Conservation (phyloP, 495 filamentous ascomycete genomes). For the Podospora bellae-mahoneyi region DNA sequence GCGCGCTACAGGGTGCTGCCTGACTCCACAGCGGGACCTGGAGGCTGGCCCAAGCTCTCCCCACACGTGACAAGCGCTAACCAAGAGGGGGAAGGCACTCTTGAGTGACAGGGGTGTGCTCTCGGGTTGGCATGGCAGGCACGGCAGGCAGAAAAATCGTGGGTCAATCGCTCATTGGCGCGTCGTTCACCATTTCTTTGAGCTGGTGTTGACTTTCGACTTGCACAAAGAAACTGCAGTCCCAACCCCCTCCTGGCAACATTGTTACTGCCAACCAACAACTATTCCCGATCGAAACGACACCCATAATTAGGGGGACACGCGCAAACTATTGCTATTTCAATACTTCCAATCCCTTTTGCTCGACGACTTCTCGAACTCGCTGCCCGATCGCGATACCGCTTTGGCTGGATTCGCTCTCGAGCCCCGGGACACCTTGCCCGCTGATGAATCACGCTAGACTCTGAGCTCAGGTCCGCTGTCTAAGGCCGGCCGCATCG, state of each 20-base stretch:
- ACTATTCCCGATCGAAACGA: background rate
- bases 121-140: constrained; percentile 17
- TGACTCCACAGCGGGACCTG: constrained; percentile 19
- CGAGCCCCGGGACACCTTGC: background rate
- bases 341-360: background rate
- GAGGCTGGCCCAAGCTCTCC: constrained; percentile 33
- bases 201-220: background rate
- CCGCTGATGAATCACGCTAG: constrained; percentile 19
- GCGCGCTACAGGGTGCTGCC: constrained; percentile 25
- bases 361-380: background rate
- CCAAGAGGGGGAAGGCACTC: constrained; percentile 18
- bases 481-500: constrained; percentile 26
- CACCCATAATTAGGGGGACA: background rate
- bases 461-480: constrained; percentile 29
- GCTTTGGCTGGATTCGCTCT: constrained; percentile 8
- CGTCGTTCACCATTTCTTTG: constrained; percentile 17
- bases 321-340: background rate
- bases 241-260: background rate
- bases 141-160: constrained; percentile 31
- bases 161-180: constrained; percentile 13
- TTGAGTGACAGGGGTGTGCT: constrained; percentile 10
- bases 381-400: constrained; percentile 1
- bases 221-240: background rate
- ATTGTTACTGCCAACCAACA: background rate
- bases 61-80: constrained; percentile 27